A percentile compares a stretch with the other conserved stretches of the same genome.
Evolutionary conservation across 1,139 yeast species (phyloP).

Genomic region (Hemisphaericaspora xylofermentans): DNA sequence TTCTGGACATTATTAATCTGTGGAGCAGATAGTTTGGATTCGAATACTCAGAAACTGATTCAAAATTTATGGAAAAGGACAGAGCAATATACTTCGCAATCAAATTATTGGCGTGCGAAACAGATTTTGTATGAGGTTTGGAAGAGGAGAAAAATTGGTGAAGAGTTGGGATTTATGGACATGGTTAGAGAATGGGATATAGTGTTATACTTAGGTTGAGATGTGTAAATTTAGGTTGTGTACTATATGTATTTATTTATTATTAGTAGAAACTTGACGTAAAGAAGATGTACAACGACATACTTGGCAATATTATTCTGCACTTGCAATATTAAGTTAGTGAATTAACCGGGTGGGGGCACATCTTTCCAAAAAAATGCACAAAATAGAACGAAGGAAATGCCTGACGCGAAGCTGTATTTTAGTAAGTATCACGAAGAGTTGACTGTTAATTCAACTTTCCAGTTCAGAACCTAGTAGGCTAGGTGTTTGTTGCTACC

Average conservation of each 20-base stretch:
- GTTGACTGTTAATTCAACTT: no score
- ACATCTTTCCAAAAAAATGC: no score
- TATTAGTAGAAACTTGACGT: background rate
- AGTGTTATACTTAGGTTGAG: slow-evolving; percentile 34
- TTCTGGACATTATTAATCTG: slow-evolving; percentile 52
- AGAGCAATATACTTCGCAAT: slow-evolving; percentile 18
- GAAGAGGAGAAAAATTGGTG: slow-evolving; percentile 42
- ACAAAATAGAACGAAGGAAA: no score
- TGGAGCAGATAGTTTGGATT: slow-evolving; percentile 37
- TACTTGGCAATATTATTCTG: no score
- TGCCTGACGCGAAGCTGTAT: no score
- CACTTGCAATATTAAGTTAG: no score
- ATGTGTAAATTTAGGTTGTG: background rate
- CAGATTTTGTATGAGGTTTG: slow-evolving; percentile 55
- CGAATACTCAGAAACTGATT: slow-evolving; percentile 20
- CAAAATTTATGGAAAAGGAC: slow-evolving; percentile 29
- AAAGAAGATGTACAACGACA: no score
- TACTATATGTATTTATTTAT: slow-evolving; percentile 1
- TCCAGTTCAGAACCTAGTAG: no score
- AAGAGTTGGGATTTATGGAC: slow-evolving; percentile 52
- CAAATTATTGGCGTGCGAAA: slow-evolving; percentile 54
- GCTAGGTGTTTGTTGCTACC: no score
- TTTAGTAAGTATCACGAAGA: no score
- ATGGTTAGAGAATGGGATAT: slow-evolving; percentile 56
- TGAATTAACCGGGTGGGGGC: no score